These are phyloP conservation scores for Amanita subjunquillea DNA, from an alignment of 768 basidiomycete species.

Conservation along the genomic window DNA sequence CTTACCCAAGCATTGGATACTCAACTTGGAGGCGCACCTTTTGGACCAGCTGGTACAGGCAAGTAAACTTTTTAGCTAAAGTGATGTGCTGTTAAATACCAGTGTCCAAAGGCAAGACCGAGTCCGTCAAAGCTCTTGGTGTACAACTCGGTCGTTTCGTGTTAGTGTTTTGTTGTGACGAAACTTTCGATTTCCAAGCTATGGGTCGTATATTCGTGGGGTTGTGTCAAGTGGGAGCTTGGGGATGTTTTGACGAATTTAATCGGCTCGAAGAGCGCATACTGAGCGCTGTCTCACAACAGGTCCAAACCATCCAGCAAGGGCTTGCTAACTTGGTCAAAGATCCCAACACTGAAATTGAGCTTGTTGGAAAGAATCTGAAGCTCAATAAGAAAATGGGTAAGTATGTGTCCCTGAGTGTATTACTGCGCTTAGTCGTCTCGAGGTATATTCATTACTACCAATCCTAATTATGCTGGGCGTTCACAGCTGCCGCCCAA, in stretches of 20 bases:
- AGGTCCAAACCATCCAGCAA: slow-evolving; percentile 97
- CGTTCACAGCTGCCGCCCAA: slow-evolving; percentile 86
- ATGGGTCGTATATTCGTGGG: slow-evolving; percentile 99
- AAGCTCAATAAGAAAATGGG: slow-evolving; percentile 94
- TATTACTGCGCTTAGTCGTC: not conserved
- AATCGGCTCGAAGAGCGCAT: slow-evolving; percentile 98
- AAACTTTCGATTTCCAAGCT: slow-evolving; percentile 98
- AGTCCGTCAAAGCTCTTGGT: slow-evolving; percentile 97
- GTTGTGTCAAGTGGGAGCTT: slow-evolving; percentile 97
- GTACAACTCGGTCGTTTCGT: slow-evolving; percentile 97
- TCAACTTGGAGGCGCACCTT: slow-evolving; percentile 94
- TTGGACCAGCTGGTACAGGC: slow-evolving; percentile 98
- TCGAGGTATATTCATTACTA: slow-evolving; percentile 96
- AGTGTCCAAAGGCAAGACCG: slow-evolving; percentile 72
- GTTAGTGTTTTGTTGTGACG: slow-evolving; percentile 99
- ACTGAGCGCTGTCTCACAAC: slow-evolving; percentile 95
- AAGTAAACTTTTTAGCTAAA: slow-evolving; percentile 8
- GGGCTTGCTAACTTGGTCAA: slow-evolving; percentile 76
- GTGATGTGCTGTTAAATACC: slow-evolving; percentile 1
- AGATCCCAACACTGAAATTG: slow-evolving; percentile 86
- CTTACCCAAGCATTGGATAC: slow-evolving; percentile 91
- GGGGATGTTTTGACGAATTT: slow-evolving; percentile 98
- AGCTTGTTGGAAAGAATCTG: slow-evolving; percentile 89
- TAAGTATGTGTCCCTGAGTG: slow-evolving; percentile 14
- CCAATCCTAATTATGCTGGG: slow-evolving; percentile 97